Evolutionary conservation across 805 yeast genomes (phyloP), one percentile per base, ranked within the genome.

Genomic region (Starmera caribaea): DNA sequence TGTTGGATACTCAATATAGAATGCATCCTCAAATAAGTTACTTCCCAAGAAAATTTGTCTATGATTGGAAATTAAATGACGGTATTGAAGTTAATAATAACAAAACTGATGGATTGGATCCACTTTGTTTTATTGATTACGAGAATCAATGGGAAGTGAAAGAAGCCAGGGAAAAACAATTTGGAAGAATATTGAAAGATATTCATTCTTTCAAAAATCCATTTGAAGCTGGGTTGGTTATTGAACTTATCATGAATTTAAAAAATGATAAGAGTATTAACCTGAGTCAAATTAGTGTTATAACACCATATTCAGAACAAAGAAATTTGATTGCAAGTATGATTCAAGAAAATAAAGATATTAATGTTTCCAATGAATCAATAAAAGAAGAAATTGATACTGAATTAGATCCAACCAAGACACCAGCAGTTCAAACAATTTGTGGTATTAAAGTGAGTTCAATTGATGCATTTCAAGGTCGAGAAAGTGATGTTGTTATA

Each of bases 391-490:
- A 73, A 40, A 65, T 71, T 24, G 88, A 80, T 50, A 73, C 78
- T 39, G 85, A 79, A 38, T 43, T 51, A 0, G 34, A 34, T 16
- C 42, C 35, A 3, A 32, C 30, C 29, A 46, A 42, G 31, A 46
- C 49, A 35, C 38, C 51, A 0, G 46, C 47, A 1, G 41, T 47
- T 26, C 59, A 62, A 41, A 60, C 59, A 28, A 49, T 72, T 31
- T 64, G 67, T 39, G 71, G 69, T 5, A 54, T 71, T n/a, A 63
- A 69, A 61, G 61, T 74, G 47, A 67, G 73, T 13, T 59, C 86
- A 0, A 79, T 86, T 14, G 95, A 86, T 57, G 92, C 95, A 1
- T 86, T 85, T 63, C 95, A 85, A 59, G 95, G 95, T 17, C 68
- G 92, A 47, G 95, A 85, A 51, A 85, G 82, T 61, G 84, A 81